Conservation (phyloP, 2,329 filamentous ascomycete genomes). For the Xylariales sp. region DNA sequence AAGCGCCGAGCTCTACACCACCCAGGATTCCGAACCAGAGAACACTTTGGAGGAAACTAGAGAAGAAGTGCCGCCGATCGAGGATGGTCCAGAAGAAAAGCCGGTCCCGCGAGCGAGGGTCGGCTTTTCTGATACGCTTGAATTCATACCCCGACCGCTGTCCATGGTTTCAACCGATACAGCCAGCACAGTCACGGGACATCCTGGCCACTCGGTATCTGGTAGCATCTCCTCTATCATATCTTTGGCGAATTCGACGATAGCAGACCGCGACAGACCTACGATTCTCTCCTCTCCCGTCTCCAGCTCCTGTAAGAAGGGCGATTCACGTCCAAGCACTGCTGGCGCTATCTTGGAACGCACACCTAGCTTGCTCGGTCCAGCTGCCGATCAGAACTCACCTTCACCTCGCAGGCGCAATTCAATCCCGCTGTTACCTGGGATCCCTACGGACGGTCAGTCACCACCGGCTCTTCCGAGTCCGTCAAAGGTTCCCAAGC, state of each 20-base stretch:
- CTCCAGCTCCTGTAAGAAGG: slow-evolving; percentile 37
- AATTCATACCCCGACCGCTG: slow-evolving; percentile 77
- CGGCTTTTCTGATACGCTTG: slow-evolving; percentile 78
- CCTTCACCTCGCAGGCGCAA: slow-evolving; percentile 48
- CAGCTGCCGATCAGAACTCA: slow-evolving; percentile 21
- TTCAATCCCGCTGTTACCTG: slow-evolving; percentile 52
- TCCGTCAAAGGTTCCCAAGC: slow-evolving; percentile 47
- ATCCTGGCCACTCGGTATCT: slow-evolving; percentile 66
- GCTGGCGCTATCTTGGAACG: slow-evolving; percentile 66
- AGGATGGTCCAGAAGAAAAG: slow-evolving; percentile 16
- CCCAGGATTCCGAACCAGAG: slow-evolving; percentile 3
- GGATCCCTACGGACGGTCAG: slow-evolving; percentile 32
- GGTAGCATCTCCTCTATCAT: slow-evolving; percentile 77
- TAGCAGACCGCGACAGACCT: slow-evolving; percentile 35
- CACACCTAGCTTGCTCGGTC: slow-evolving; percentile 30
- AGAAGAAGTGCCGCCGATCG: neutral
- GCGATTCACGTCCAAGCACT: slow-evolving; percentile 59
- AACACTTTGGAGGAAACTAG: neutral
- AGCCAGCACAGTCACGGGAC: slow-evolving; percentile 68
- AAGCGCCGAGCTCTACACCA: slow-evolving; percentile 10
- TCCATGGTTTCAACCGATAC: slow-evolving; percentile 83
- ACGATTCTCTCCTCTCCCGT: slow-evolving; percentile 33
- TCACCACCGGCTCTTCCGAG: slow-evolving; percentile 36
- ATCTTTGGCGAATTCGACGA: slow-evolving; percentile 47
- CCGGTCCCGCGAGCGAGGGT: slow-evolving; percentile 57